A percentile compares a stretch with the other conserved stretches of the same genome.
Evolutionary conservation across 768 basidiomycete genomes (phyloP).

Genomic region (Agaricus bisporus): DNA sequence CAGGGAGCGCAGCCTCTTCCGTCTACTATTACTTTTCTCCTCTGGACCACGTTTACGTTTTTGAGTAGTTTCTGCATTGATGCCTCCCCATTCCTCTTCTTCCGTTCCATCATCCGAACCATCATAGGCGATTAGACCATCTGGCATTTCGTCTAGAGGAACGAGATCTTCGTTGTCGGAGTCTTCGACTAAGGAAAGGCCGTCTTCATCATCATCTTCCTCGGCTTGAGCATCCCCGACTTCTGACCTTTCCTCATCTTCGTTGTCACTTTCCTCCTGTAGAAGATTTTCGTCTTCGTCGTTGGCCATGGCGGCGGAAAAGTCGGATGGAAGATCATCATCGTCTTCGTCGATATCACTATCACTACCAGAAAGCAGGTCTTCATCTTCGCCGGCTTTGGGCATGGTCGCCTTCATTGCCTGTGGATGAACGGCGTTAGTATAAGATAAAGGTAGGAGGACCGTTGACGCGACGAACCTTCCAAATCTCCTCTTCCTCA

Average conservation of each 20-base stretch:
- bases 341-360: constrained; percentile 25
- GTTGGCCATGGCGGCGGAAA: constrained; percentile 10
- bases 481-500: constrained; percentile 70
- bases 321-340: constrained; percentile 21
- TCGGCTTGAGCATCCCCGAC: constrained; percentile 19
- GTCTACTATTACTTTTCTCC: constrained; percentile 34
- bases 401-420: constrained; percentile 90
- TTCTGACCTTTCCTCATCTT: constrained; percentile 21
- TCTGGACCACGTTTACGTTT: constrained; percentile 25
- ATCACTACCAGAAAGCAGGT: constrained; percentile 28
- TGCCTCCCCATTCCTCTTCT: constrained; percentile 54
- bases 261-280: constrained; percentile 21
- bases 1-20: constrained; percentile 63
- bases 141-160: constrained; percentile 48
- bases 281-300: constrained; percentile 17
- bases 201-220: constrained; percentile 30
- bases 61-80: constrained; percentile 25
- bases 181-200: constrained; percentile 51
- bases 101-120: constrained; percentile 42
- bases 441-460: neutral
- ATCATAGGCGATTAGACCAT: constrained; percentile 55
- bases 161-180: constrained; percentile 72
- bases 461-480: constrained; percentile 38
- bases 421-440: constrained; percentile 29
- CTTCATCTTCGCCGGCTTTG: constrained; percentile 43